Conservation (phyloP, 2,329 filamentous ascomycete species). For the Xylaria sp. region DNA sequence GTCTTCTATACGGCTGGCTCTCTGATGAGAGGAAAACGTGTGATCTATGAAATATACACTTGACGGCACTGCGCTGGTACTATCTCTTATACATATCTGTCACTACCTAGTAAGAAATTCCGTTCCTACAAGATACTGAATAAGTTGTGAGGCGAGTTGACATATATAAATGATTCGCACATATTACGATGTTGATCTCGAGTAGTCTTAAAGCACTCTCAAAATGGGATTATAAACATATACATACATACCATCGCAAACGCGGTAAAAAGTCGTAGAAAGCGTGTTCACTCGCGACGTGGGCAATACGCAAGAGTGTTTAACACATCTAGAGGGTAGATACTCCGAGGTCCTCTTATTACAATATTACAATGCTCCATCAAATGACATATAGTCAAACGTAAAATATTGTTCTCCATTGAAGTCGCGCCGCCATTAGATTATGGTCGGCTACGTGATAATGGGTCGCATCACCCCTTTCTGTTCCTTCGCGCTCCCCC, state of each 20-base stretch:
- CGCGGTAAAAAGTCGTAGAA: not conserved
- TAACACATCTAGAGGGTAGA: not conserved
- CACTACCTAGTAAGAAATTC: not conserved
- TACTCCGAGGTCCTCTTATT: not conserved
- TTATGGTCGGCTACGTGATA: not conserved
- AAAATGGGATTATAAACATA: not conserved
- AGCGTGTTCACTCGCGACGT: not conserved
- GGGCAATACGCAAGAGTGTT: not conserved
- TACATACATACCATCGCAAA: not conserved
- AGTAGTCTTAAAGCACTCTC: not conserved
- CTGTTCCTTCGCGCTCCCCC: constrained; percentile 7
- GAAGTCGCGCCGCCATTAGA: constrained; percentile 9
- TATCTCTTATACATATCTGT: not conserved
- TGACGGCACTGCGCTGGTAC: too few relatives aligned
- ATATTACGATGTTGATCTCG: not conserved
- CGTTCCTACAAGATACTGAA: not conserved
- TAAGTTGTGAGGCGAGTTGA: not conserved
- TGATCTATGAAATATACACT: too few relatives aligned
- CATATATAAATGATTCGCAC: not conserved
- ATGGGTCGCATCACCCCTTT: constrained; percentile 8
- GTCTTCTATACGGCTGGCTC: too few relatives aligned
- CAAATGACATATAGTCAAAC: not conserved
- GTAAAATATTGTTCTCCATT: not conserved
- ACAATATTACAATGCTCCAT: not conserved
- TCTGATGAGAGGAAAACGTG: too few relatives aligned